phyloP scores from a whole-genome alignment of 345 rosid species.

The Aegle marmelos region DNA sequence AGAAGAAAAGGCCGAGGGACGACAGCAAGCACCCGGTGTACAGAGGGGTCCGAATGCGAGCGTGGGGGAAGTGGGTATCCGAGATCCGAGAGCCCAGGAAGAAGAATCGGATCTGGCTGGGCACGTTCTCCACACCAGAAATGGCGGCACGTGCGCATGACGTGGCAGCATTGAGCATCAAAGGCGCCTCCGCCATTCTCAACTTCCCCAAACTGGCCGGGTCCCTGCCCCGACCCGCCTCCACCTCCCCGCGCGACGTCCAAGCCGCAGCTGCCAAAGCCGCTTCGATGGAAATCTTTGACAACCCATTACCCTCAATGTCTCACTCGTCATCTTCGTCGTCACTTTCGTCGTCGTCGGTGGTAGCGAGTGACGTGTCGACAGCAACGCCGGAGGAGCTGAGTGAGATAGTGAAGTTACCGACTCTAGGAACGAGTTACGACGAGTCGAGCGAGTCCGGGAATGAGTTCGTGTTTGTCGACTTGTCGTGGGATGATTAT shows the following conservation, averaged over 20 bases:
- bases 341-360: slow-evolving; percentile 18
- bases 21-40: slow-evolving; percentile 53
- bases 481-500: slow-evolving; percentile 45
- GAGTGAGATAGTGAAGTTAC: slow-evolving; percentile 81
- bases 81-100: slow-evolving; percentile 97
- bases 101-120: slow-evolving; percentile 95
- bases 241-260: slow-evolving; percentile 76
- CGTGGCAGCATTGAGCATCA: slow-evolving; percentile 85
- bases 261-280: slow-evolving; percentile 90
- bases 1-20: slow-evolving; percentile 2
- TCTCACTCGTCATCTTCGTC: neutral
- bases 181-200: slow-evolving; percentile 75
- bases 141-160: slow-evolving; percentile 99
- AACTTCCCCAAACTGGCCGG: slow-evolving; percentile 81
- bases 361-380: slow-evolving; percentile 35
- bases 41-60: slow-evolving; percentile 85
- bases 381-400: slow-evolving; percentile 54
- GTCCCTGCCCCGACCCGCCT: slow-evolving; percentile 73
- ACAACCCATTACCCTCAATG: neutral
- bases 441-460: slow-evolving; percentile 39
- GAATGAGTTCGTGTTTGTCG: slow-evolving; percentile 59
- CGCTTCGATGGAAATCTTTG: slow-evolving; percentile 58
- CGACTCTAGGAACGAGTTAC: slow-evolving; percentile 57
- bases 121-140: slow-evolving; percentile 83
- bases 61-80: slow-evolving; percentile 99